Evolutionary conservation across 129 eudicot species (phyloP).

Genomic region (Smallanthus sonchifolius): DNA sequence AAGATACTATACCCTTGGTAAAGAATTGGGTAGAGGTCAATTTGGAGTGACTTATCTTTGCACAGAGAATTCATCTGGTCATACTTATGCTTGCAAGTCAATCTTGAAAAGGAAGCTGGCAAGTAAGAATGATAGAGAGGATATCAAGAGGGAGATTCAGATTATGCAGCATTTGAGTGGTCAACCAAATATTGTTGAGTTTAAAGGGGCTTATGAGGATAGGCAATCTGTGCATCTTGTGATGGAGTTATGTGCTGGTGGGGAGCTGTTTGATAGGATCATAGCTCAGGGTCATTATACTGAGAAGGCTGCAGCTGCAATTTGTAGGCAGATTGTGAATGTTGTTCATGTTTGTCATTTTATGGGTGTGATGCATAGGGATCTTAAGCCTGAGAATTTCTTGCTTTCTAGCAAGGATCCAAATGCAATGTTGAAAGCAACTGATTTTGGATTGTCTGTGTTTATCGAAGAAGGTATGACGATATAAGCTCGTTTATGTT

Average conservation of each 20-base stretch:
- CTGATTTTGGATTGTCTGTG: constrained; percentile 80
- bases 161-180: constrained; percentile 85
- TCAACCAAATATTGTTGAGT: constrained; percentile 69
- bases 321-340: constrained; percentile 75
- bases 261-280: constrained; percentile 77
- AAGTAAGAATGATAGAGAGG: constrained; percentile 62
- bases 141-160: constrained; percentile 68
- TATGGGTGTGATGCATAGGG: constrained; percentile 87
- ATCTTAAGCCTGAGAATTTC: constrained; percentile 70
- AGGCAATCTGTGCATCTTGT: constrained; percentile 66
- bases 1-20: constrained; percentile 48
- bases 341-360: constrained; percentile 85
- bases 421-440: constrained; percentile 62
- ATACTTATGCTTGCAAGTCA: constrained; percentile 67
- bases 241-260: constrained; percentile 82
- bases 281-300: constrained; percentile 71
- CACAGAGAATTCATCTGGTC: constrained; percentile 52
- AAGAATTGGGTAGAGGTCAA: constrained; percentile 79
- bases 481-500: neutral
- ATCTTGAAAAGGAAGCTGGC: constrained; percentile 62
- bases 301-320: constrained; percentile 62
- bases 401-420: constrained; percentile 59
- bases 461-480: constrained; percentile 71
- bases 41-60: constrained; percentile 69
- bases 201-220: constrained; percentile 69